Evolutionary conservation across 305 asterid genomes (phyloP).

Genomic region (Salvia sclarea): DNA sequence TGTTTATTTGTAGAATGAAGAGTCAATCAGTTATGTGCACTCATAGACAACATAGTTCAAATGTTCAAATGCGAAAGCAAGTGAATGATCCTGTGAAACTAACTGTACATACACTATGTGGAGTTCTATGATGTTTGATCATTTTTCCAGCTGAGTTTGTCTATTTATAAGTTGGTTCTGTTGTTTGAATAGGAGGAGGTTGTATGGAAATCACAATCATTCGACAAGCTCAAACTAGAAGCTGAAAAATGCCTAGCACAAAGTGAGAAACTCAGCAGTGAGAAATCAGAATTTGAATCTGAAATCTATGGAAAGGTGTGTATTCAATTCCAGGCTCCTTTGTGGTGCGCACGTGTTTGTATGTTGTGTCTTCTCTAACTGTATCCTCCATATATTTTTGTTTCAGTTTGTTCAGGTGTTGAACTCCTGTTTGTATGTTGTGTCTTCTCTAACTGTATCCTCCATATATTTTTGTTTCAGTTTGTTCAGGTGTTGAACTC

Average conservation of each 20-base stretch:
- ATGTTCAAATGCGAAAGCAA: no score
- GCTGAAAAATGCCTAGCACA: conserved; percentile 82
- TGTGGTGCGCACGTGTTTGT: background rate
- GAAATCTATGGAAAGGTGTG: conserved; percentile 76
- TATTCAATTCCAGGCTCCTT: background rate
- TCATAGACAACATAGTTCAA: background rate
- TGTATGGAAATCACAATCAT: conserved; percentile 64
- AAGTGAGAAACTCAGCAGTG: conserved; percentile 67
- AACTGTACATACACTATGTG: no score
- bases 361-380: background rate
- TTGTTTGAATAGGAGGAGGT: conserved; percentile 72
- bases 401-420: background rate
- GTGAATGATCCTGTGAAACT: background rate
- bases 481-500: conserved; percentile 74
- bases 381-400: background rate
- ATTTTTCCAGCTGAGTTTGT: background rate
- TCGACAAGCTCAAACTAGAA: conserved; percentile 60
- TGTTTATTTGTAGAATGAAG: no score
- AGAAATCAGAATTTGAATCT: conserved; percentile 68
- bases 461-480: conserved; percentile 43
- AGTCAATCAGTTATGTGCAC: no score
- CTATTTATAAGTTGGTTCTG: background rate
- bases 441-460: background rate
- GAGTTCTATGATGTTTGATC: background rate
- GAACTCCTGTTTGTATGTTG: background rate